Base-by-base conservation (phyloP, 371 early-diverging fungal genomes). In the Mucor sp. region DNA sequence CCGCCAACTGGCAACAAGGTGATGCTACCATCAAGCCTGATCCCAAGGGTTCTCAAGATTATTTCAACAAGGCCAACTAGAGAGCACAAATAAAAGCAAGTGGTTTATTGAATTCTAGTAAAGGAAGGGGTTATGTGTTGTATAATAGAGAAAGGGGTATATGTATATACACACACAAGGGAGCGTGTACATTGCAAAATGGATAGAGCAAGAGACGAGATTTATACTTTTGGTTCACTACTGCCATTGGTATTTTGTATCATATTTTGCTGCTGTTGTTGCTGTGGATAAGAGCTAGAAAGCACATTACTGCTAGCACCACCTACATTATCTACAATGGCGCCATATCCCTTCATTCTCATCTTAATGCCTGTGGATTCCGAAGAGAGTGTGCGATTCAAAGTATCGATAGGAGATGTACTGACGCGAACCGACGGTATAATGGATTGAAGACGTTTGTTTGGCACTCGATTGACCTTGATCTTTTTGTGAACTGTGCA, bases 1-100 rank as follows among this genome's bases (percentile, higher is more conserved):
- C 74, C 60, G 94, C 91, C 59, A 90, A 90, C 87, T 97, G 97
- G 96, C 79, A 84, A 67, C 91, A 91, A 82, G 96, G 96, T 62
- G 85, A 83, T 62, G 77, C 80, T 70, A 85, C 89, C 63, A 85
- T 87, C 70, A 88, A 89, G 79, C 89, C 94, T 59, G 90, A 88
- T 68, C 87, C 92, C 58, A 72, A 80, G 70, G 82, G 85, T 64
- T 89, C 91, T 69, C 89, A 94, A 87, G 93, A 91, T 61, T 94
- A 91, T 83, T 94, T 94, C 67, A 71, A 69, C 37, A 33, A 47
- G 48, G 58, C 66, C 48, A 72, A 72, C 33, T 67, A 71, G 64
- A 37, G 56, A 39, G 41, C 9, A 44, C 11, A 7, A 53, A 15
- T 53, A 53, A 25, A 19, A n/a, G n/a, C n/a, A 47, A 47, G 3